A percentile compares a stretch with the other conserved stretches of the same genome.
phyloP scores from a whole-genome alignment of 257 asterid species.

The Sherardia arvensis region DNA sequence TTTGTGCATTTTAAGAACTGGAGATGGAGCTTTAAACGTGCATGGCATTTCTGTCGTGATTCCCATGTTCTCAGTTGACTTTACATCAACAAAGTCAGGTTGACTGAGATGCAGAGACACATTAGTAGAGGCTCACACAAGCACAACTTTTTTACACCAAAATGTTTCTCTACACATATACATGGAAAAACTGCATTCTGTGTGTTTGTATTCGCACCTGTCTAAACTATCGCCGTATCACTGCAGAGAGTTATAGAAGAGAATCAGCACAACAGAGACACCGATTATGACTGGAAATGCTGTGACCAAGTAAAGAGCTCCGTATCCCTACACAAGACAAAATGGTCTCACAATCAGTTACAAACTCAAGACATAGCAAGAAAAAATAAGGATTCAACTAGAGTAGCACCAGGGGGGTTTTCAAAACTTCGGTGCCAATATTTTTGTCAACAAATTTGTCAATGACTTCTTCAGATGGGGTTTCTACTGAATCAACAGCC shows the following conservation, averaged over 20 bases:
- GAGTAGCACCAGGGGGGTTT: not conserved
- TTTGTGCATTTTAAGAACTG: slow-evolving; percentile 16
- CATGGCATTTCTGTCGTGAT: slow-evolving; percentile 32
- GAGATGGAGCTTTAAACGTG: slow-evolving; percentile 27
- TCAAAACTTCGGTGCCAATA: not conserved
- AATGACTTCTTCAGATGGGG: not conserved
- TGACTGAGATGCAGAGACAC: not conserved
- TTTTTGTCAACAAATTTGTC: not conserved
- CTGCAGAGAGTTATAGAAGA: slow-evolving; percentile 81
- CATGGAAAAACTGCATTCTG: not conserved
- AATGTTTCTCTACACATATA: not conserved
- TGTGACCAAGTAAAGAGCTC: slow-evolving; percentile 84
- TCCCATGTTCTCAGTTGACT: slow-evolving; percentile 25
- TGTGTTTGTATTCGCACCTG: not conserved
- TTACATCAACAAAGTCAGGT: not conserved
- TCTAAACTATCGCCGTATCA: slow-evolving; percentile 9
- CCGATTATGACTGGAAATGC: slow-evolving; percentile 84
- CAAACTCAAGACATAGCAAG: not conserved
- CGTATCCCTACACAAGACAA: slow-evolving; percentile 58
- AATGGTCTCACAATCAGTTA: slow-evolving; percentile 4
- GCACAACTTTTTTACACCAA: not conserved
- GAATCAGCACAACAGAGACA: slow-evolving; percentile 69
- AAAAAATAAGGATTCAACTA: not conserved
- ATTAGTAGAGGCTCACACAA: not conserved
- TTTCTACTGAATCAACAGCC: not conserved